Base-by-base conservation (phyloP, 148 eudicot species). In the Drosera capensis region DNA sequence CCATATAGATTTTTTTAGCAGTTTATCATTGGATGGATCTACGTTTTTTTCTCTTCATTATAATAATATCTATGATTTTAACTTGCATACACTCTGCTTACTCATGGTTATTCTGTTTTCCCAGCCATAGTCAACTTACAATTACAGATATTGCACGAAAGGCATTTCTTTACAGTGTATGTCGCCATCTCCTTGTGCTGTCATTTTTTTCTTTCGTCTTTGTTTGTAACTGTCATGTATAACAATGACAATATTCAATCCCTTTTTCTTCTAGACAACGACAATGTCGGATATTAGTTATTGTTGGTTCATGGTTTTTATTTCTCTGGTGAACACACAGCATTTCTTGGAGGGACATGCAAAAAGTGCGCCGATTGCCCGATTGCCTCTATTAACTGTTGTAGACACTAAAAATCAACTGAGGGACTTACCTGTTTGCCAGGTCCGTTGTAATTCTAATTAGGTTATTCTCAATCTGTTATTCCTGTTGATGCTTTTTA, bases 261-360 rank as follows among this genome's bases (percentile, higher is more conserved):
- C n/a, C n/a, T n/a, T n/a, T n/a, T n/a, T n/a, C n/a, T n/a, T n/a
- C n/a, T n/a, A n/a, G n/a, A n/a, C n/a, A n/a, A n/a, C n/a, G n/a
- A n/a, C n/a, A n/a, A n/a, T n/a, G n/a, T n/a, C n/a, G n/a, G n/a
- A n/a, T n/a, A n/a, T n/a, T n/a, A n/a, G n/a, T n/a, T n/a, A n/a
- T n/a, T n/a, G n/a, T n/a, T n/a, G n/a, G n/a, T n/a, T n/a, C 19
- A n/a, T 46, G 28, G n/a, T n/a, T n/a, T n/a, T n/a, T n/a, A n/a
- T n/a, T n/a, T n/a, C 15, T 20, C 25, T 15, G 5, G n/a, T 8
- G 3, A 12, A 14, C 58, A 13, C 54, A 39, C 95, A 90, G 97
- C 97, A 84, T 74, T 90, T 80, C 56, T 71, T 90, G 93, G 97
- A 90, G 74, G 97, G 90, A 39, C 97, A 90, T 65, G 77, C 95